Percentiles rank a stretch among this genome's conserved stretches.
These are phyloP conservation scores for Byssoonygena ceratinophila DNA, from an alignment of 2,329 filamentous ascomycete species.

Conservation along the genomic window DNA sequence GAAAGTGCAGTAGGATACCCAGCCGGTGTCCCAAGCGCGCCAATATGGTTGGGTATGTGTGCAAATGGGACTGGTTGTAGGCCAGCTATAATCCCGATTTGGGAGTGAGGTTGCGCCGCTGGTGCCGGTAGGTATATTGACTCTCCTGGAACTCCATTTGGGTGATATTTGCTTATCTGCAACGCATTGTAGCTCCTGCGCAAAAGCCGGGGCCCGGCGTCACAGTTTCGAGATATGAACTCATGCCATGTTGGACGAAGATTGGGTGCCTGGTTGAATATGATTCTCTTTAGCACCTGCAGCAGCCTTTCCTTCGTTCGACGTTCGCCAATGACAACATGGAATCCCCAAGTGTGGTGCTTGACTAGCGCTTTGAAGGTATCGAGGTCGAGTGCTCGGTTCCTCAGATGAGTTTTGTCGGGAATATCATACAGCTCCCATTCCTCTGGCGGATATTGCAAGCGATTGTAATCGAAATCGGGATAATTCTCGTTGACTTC, in stretches of 20 bases:
- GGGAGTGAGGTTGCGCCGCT: not conserved
- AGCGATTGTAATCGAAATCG: conserved; percentile 11
- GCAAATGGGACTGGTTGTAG: not conserved
- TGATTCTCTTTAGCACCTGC: conserved; percentile 15
- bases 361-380: conserved; percentile 13
- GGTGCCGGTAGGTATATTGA: conserved; percentile 1
- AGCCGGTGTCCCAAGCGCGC: not conserved
- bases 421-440: conserved; percentile 16
- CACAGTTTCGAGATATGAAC: conserved; percentile 15
- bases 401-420: conserved; percentile 13
- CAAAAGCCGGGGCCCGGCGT: conserved; percentile 16
- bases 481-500: conserved; percentile 15
- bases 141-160: conserved; percentile 8
- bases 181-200: conserved; percentile 12
- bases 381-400: conserved; percentile 7
- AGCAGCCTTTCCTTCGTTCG: conserved; percentile 14
- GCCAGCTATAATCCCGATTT: not conserved
- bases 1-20: not conserved
- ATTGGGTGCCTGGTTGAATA: conserved; percentile 14
- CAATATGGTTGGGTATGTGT: not conserved
- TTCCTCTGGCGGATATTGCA: conserved; percentile 9
- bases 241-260: conserved; percentile 14
- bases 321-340: conserved; percentile 10
- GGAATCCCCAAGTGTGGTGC: conserved; percentile 17
- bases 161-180: conserved; percentile 12